Base-by-base conservation (phyloP, 805 yeast species). In the Yarrowia sp. region DNA sequence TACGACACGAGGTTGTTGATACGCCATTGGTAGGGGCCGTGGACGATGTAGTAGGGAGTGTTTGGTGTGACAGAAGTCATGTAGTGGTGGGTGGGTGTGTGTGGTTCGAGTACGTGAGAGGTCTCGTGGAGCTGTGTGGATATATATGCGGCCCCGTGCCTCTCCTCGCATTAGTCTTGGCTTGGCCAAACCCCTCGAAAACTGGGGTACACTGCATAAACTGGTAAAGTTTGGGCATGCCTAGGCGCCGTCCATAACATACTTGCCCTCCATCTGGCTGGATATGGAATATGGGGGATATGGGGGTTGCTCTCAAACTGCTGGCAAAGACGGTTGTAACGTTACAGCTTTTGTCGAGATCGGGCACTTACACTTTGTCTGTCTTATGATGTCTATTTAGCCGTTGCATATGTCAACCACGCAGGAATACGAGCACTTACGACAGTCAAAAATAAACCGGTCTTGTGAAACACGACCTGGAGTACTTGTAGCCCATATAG, bases 141-240 rank as follows among this genome's bases (percentile, higher is more conserved):
- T 35, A 38, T 38, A 38, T 38, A 35, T 35, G 38, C 38, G n/a
- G n/a, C n/a, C n/a, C 31, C 31, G 48, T 32, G 36, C 38, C 35
- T 9, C 15, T 2, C 22, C 53, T 32, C 53, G 53, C 53, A 47
- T 47, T 32, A 32, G 38, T 22, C 36, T 31, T 31, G 36, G 53
- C 53, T 47, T 32, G 39, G 51, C 36, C 50, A 13, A 28, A 17
- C 50, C 53, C 53, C 53, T 32, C 31, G 42, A 35, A 48, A 48
- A 18, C 55, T 48, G 55, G 55, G 55, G 55, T 48, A 48, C 39
- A 17, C 28, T 48, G 53, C 55, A 48, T 35, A 18, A n/a, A 7
- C 3, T 32, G n/a, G 53, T 11, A 38, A n/a, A 38, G 42, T 38
- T 38, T 38, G 42, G 38, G 38, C 38, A 35, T 35, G 38, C 38